phyloP scores from a whole-genome alignment of 345 rosid species.

The Tarenaya hassleriana region DNA sequence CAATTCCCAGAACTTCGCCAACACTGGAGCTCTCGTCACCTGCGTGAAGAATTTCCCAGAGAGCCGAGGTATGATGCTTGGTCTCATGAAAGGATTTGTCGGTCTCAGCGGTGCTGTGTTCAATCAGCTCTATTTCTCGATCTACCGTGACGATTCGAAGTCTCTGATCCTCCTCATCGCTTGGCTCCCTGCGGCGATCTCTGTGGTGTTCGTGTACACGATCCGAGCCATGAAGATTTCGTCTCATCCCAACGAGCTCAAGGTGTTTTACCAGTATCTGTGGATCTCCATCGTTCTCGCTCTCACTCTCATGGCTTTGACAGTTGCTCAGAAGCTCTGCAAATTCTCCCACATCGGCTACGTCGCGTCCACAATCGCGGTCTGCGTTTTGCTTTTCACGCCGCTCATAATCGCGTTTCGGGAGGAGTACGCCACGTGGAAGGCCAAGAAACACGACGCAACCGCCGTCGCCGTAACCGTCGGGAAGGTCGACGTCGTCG shows the following conservation, averaged over 20 bases:
- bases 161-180: slow-evolving; percentile 46
- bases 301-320: slow-evolving; percentile 45
- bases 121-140: slow-evolving; percentile 40
- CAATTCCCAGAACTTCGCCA: slow-evolving; percentile 55
- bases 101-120: slow-evolving; percentile 54
- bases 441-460: slow-evolving; percentile 28
- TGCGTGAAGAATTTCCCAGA: slow-evolving; percentile 66
- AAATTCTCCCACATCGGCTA: slow-evolving; percentile 35
- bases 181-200: slow-evolving; percentile 53
- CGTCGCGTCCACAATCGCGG: slow-evolving; percentile 38
- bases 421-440: slow-evolving; percentile 47
- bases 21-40: slow-evolving; percentile 50
- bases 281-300: slow-evolving; percentile 56
- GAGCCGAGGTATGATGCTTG: slow-evolving; percentile 52
- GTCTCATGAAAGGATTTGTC: slow-evolving; percentile 48
- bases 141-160: slow-evolving; percentile 32
- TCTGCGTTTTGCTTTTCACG: slow-evolving; percentile 44
- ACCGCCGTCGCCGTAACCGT: slow-evolving; percentile 21
- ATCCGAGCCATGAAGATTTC: slow-evolving; percentile 40
- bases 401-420: slow-evolving; percentile 39
- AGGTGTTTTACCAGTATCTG: slow-evolving; percentile 46
- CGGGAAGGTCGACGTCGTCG: neutral
- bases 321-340: slow-evolving; percentile 33
- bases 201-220: slow-evolving; percentile 37
- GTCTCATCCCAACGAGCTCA: slow-evolving; percentile 43